Base-by-base conservation (phyloP, 108 stramenopile genomes). In the Aurantiochytrium sp. region DNA sequence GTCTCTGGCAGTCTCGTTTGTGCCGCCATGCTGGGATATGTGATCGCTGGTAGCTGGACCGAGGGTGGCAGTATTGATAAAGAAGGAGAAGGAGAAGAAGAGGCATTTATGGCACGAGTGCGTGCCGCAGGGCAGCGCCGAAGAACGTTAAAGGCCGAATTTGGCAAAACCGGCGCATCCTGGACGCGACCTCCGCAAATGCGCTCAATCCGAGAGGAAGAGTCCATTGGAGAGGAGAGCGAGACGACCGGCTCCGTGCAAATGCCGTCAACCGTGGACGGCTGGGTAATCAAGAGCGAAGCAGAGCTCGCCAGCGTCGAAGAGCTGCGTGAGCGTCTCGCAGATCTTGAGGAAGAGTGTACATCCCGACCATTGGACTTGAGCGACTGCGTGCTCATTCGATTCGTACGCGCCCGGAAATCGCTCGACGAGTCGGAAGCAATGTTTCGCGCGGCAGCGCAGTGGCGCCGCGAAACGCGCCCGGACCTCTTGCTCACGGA, bases 201-300 rank as follows among this genome's bases (percentile, higher is more conserved):
- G 64, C 42, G 64, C 64, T 8, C 64, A 8, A 69, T 69, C 35
- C 25, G 21, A 69, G 42, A 42, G 35, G 64, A 69, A 18, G 14
- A 0, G 14, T 14, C 55, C 14, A 2, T 18, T 0, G 25, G 12
- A 23, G 64, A 14, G 8, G 14, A 69, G 21, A 10, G 64, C 25
- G 25, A 10, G 25, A 23, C 6, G 4, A 23, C 64, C 21, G 25
- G 18, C 14, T 8, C 14, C 64, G 21, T 18, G 35, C 42, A 42
- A 23, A 42, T 69, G 64, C 64, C 64, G 10, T 83, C 76, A 35
- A 83, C 76, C 28, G 45, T 83, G 19, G 76, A 83, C 28, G 76
- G 76, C 2, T 83, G 76, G 76, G 76, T 90, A 5, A 71, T 87
- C 58, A 88, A 88, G 89, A 55, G 58, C 14, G 43, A 69, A 5